phyloP scores from a whole-genome alignment of 345 rosid species.

The Sonneratia caseolaris region DNA sequence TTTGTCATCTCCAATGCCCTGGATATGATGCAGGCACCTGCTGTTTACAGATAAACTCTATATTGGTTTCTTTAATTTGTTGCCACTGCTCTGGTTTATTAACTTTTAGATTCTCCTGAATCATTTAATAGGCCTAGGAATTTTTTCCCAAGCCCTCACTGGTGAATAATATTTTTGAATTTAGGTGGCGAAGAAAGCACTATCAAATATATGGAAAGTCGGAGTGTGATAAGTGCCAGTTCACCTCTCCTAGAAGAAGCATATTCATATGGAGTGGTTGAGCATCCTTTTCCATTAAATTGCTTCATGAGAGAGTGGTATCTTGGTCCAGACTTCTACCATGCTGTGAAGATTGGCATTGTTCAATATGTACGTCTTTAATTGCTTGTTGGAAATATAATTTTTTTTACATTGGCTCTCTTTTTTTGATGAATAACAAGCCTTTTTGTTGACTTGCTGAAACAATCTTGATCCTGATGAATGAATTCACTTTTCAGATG shows the following conservation, averaged over 20 bases:
- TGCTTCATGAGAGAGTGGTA: conserved; percentile 67
- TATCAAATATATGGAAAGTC: conserved; percentile 87
- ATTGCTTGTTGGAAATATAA: conserved; percentile 7
- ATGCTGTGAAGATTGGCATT: conserved; percentile 94
- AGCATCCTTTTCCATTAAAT: conserved; percentile 89
- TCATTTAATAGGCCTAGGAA: not conserved
- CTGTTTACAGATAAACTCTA: not conserved
- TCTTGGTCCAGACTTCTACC: conserved; percentile 83
- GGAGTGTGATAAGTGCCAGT: conserved; percentile 48
- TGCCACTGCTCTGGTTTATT: not conserved
- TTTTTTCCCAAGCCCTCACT: not conserved
- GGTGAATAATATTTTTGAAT: not conserved
- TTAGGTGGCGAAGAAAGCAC: conserved; percentile 93
- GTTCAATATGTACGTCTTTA: conserved; percentile 81
- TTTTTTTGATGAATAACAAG: too few species aligned
- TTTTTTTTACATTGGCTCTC: too few species aligned
- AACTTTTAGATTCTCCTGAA: not conserved
- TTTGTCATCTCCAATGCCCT: not conserved
- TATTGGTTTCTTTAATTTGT: not conserved
- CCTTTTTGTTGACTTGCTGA: conserved; percentile 1
- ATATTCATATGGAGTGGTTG: conserved; percentile 77
- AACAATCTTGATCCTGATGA: conserved; percentile 3
- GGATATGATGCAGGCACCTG: not conserved
- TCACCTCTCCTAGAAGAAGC: conserved; percentile 83
- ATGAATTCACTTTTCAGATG: conserved; percentile 47